Evolutionary conservation across 805 yeast genomes (phyloP).

Genomic region (Ogataea ramenticola): DNA sequence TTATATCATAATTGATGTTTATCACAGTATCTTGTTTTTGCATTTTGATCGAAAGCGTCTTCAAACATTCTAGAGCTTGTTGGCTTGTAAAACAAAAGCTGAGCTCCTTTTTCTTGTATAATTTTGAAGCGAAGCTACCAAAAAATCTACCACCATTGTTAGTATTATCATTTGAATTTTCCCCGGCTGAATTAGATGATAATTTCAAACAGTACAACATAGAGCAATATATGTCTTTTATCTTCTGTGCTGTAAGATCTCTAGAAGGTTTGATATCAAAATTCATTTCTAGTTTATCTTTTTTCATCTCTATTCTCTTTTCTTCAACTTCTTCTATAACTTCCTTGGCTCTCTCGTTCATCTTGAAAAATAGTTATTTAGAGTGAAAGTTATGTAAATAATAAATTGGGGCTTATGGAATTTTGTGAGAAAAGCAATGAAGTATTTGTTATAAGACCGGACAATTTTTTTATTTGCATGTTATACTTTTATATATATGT

Average conservation of each 20-base stretch:
- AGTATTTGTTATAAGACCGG: too few species aligned
- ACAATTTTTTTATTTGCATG: too few species aligned
- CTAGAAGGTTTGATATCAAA: constrained; percentile 42
- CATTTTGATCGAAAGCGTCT: constrained; percentile 37
- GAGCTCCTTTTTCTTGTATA: constrained; percentile 18
- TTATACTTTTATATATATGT: too few species aligned
- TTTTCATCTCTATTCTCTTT: neutral
- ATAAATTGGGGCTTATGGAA: too few species aligned
- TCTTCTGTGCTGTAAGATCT: constrained; percentile 44
- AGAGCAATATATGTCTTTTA: constrained; percentile 53
- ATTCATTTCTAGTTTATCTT: constrained; percentile 1
- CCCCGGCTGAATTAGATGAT: constrained; percentile 19
- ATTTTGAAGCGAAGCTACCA: neutral
- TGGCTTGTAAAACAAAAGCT: constrained; percentile 48
- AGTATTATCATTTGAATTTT: constrained; percentile 3
- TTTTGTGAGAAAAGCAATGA: too few species aligned
- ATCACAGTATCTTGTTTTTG: constrained; percentile 45
- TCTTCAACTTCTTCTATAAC: neutral
- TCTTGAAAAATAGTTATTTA: too few species aligned
- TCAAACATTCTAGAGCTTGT: constrained; percentile 48
- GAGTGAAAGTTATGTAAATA: too few species aligned
- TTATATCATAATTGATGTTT: constrained; percentile 47
- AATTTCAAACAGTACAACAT: constrained; percentile 35
- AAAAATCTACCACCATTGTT: neutral
- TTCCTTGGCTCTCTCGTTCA: neutral